phyloP scores from a whole-genome alignment of 2,329 filamentous ascomycete genomes.

The Aspergillus uvarum region DNA sequence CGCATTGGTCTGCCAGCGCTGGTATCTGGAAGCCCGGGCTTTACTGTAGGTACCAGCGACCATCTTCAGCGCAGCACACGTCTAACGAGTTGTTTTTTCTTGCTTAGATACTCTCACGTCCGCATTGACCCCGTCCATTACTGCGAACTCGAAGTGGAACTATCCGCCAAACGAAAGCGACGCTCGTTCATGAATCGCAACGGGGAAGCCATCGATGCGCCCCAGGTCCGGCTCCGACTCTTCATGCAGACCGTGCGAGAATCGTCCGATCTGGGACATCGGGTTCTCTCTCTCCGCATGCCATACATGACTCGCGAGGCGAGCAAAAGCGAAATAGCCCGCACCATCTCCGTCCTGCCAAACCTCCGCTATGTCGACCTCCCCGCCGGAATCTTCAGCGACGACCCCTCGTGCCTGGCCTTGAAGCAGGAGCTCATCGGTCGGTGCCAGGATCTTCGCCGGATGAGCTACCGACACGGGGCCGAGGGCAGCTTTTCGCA shows the following conservation, averaged over 20 bases:
- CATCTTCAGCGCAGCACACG: conserved; percentile 1
- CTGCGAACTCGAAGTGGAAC: conserved; percentile 79
- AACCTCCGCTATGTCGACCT: conserved; percentile 88
- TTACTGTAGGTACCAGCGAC: conserved; percentile 59
- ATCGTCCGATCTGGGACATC: conserved; percentile 66
- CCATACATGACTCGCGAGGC: conserved; percentile 95
- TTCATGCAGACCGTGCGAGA: conserved; percentile 81
- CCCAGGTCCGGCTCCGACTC: conserved; percentile 71
- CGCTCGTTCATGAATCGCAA: conserved; percentile 72
- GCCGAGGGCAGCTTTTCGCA: conserved; percentile 74
- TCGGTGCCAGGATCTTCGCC: conserved; percentile 77
- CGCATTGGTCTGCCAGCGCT: conserved; percentile 69
- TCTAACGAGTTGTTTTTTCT: neutral
- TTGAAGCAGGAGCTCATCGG: conserved; percentile 82
- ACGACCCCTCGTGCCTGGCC: conserved; percentile 71
- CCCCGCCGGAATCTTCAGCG: conserved; percentile 81
- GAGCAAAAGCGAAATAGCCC: conserved; percentile 77
- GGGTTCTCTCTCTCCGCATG: conserved; percentile 78
- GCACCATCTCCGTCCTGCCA: conserved; percentile 79
- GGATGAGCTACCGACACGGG: conserved; percentile 81
- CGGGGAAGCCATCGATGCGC: conserved; percentile 76
- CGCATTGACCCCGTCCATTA: conserved; percentile 94
- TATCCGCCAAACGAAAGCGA: conserved; percentile 76
- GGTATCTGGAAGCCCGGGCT: conserved; percentile 60
- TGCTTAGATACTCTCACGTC: conserved; percentile 74